Conservation (phyloP, 441 rosid genomes). For the Arabidopsis lyrata region DNA sequence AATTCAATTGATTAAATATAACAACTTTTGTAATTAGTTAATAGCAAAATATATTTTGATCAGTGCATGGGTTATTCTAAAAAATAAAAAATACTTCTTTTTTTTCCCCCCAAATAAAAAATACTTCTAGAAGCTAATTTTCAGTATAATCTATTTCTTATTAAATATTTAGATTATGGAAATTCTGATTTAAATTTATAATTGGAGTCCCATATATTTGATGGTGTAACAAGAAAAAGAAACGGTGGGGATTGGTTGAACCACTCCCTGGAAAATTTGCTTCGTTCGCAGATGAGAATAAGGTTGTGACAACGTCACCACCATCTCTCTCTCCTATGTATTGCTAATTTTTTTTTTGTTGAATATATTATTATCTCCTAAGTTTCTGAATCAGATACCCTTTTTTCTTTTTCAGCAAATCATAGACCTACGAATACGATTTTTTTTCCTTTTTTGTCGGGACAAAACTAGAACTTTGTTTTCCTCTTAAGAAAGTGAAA, state of each 20-base stretch:
- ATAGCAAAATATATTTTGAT: too few relatives aligned
- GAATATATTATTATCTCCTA: conserved; percentile 4
- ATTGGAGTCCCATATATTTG: not conserved
- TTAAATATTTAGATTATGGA: not conserved
- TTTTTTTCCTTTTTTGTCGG: conserved; percentile 24
- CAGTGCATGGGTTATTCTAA: too few relatives aligned
- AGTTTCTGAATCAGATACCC: conserved; percentile 10
- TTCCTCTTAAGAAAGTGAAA: conserved; percentile 9
- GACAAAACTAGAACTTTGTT: conserved; percentile 26
- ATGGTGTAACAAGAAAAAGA: not conserved
- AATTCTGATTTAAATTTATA: not conserved
- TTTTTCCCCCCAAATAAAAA: too few relatives aligned
- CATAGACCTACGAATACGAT: conserved; percentile 20
- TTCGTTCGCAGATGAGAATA: conserved; percentile 25
- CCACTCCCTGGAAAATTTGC: conserved; percentile 28
- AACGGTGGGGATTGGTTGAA: conserved; percentile 33
- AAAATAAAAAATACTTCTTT: not conserved
- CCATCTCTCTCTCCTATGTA: not conserved
- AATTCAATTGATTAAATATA: too few relatives aligned
- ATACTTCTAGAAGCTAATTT: conserved; percentile 1
- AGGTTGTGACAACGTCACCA: conserved; percentile 34
- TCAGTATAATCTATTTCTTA: not conserved
- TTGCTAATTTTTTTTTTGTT: not conserved
- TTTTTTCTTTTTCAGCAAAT: conserved; percentile 25
- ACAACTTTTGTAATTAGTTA: too few relatives aligned